phyloP scores from a whole-genome alignment of 805 yeast genomes.

The Diddensiella caesifluorescens region DNA sequence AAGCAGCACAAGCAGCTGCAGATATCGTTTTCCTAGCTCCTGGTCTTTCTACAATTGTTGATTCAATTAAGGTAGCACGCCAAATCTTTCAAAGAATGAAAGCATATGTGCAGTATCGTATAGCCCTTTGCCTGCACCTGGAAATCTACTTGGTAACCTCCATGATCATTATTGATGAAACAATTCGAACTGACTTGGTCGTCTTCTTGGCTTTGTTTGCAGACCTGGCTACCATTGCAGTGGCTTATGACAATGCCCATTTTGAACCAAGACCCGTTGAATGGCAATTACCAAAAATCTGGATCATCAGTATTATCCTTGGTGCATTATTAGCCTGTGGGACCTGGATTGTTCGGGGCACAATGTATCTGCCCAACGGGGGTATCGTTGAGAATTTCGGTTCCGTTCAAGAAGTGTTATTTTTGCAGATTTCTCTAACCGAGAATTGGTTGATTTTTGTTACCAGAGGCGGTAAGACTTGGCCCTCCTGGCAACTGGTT shows the following conservation, averaged over 20 bases:
- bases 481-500: slow-evolving; percentile 96
- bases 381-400: slow-evolving; percentile 96
- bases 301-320: slow-evolving; percentile 91
- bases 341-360: slow-evolving; percentile 91
- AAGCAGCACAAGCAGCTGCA: slow-evolving; percentile 43
- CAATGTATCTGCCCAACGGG: slow-evolving; percentile 72
- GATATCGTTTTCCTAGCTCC: slow-evolving; percentile 49
- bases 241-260: slow-evolving; percentile 97
- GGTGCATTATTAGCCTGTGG: slow-evolving; percentile 85
- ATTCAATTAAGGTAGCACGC: slow-evolving; percentile 79
- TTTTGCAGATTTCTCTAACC: slow-evolving; percentile 90
- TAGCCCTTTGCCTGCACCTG: slow-evolving; percentile 90
- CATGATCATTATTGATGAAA: slow-evolving; percentile 88
- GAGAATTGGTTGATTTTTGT: slow-evolving; percentile 97
- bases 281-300: slow-evolving; percentile 95
- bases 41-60: slow-evolving; percentile 57
- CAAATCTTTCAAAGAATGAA: slow-evolving; percentile 99
- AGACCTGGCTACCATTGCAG: slow-evolving; percentile 94
- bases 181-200: slow-evolving; percentile 81
- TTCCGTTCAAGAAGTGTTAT: slow-evolving; percentile 87
- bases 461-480: slow-evolving; percentile 97
- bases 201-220: slow-evolving; percentile 96
- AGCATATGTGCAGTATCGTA: slow-evolving; percentile 96
- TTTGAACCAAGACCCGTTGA: slow-evolving; percentile 89
- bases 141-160: slow-evolving; percentile 92